phyloP scores from a whole-genome alignment of 495 filamentous ascomycete species.

The Aspergillus heteromorphus region DNA sequence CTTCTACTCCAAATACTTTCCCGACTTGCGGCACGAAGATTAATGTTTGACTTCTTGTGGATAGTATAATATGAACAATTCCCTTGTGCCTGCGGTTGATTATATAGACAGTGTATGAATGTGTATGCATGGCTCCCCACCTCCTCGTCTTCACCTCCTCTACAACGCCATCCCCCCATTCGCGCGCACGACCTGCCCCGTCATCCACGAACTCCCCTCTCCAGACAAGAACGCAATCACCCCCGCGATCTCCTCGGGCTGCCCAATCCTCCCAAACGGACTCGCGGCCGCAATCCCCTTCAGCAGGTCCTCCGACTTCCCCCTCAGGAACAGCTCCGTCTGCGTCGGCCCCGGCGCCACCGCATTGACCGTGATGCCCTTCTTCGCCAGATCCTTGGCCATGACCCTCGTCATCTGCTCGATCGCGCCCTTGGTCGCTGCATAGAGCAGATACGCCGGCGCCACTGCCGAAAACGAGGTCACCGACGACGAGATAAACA shows the following conservation, averaged over 20 bases:
- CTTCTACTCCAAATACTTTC: not conserved
- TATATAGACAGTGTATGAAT: not conserved
- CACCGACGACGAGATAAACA: conserved; percentile 40
- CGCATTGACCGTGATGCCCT: conserved; percentile 49
- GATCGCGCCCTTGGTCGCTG: conserved; percentile 49
- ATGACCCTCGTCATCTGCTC: conserved; percentile 52
- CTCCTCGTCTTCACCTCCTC: not conserved
- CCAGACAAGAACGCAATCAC: conserved; percentile 5
- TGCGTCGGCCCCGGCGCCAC: conserved; percentile 47
- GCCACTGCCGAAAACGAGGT: conserved; percentile 32
- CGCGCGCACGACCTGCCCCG: not conserved
- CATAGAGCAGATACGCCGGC: conserved; percentile 41
- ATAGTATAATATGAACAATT: not conserved
- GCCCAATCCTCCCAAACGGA: conserved; percentile 47
- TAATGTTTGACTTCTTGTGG: not conserved
- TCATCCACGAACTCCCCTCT: not conserved
- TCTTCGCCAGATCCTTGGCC: conserved; percentile 48
- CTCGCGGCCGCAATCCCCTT: conserved; percentile 13
- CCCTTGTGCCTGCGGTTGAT: not conserved
- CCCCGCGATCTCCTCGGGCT: conserved; percentile 8
- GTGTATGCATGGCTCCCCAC: not conserved
- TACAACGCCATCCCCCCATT: conserved; percentile 2
- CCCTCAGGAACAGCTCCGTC: conserved; percentile 31
- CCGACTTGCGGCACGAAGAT: not conserved
- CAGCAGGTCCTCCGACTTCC: conserved; percentile 32